Evolutionary conservation across 805 yeast species (phyloP).

Genomic region (Teunomyces pallodes): DNA sequence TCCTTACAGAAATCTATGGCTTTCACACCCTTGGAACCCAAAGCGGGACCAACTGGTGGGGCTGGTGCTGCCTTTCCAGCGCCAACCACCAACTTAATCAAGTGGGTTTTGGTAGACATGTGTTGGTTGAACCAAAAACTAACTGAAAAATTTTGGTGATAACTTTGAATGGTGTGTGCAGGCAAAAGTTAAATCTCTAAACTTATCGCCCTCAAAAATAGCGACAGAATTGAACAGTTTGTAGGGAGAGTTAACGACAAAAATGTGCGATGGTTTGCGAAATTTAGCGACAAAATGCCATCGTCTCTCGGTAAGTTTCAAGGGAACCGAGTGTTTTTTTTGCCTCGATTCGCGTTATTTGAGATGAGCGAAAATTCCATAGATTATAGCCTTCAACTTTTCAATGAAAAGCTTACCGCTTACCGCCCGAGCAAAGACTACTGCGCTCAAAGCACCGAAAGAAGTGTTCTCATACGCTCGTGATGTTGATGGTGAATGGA

Average conservation of each 20-base stretch:
- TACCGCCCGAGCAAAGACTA: slow-evolving; percentile 52
- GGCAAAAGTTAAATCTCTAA: not conserved
- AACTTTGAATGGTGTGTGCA: not conserved
- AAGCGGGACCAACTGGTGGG: slow-evolving; percentile 98
- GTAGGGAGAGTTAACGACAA: not conserved
- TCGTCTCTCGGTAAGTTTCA: not conserved
- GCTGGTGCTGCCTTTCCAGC: slow-evolving; percentile 99
- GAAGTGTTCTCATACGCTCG: slow-evolving; percentile 72
- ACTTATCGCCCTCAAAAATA: no score
- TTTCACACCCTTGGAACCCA: slow-evolving; percentile 97
- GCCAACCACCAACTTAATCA: slow-evolving; percentile 88
- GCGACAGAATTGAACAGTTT: not conserved
- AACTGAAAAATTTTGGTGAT: slow-evolving; percentile 2
- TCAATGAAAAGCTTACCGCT: slow-evolving; percentile 28
- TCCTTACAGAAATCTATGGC: slow-evolving; percentile 98
- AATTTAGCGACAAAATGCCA: not conserved
- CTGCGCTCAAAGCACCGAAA: slow-evolving; percentile 81
- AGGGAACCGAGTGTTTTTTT: not conserved
- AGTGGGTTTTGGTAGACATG: slow-evolving; percentile 52
- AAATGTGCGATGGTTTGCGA: not conserved
- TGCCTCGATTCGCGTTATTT: not conserved
- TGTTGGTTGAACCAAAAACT: slow-evolving; percentile 2
- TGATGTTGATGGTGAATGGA: slow-evolving; percentile 47
- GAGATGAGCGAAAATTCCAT: slow-evolving; percentile 2
- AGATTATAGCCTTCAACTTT: not conserved